A percentile compares a stretch with the other conserved stretches of the same genome.
phyloP scores from a whole-genome alignment of 805 yeast genomes.

The Candida tibetensis region DNA sequence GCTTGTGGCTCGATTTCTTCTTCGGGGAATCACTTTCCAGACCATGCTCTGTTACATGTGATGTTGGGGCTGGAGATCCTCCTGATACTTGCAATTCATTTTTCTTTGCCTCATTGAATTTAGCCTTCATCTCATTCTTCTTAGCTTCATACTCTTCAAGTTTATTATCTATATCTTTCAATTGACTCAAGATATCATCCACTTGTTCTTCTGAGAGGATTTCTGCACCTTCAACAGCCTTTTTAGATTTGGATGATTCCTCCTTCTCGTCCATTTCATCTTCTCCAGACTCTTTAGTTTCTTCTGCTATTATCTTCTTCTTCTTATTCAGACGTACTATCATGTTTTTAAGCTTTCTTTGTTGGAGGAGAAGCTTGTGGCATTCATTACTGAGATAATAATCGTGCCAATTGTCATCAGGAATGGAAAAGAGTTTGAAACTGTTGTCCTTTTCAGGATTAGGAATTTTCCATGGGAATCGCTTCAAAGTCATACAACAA shows the following conservation, averaged over 20 bases:
- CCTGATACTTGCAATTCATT: background rate
- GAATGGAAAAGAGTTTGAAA: constrained; percentile 59
- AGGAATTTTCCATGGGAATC: constrained; percentile 89
- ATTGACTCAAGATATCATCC: constrained; percentile 30
- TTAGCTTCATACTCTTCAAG: constrained; percentile 36
- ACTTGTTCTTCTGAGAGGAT: constrained; percentile 31
- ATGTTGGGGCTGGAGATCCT: background rate
- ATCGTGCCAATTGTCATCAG: constrained; percentile 76
- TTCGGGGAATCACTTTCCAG: constrained; percentile 19
- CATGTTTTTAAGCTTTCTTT: constrained; percentile 53
- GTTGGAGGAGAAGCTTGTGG: constrained; percentile 61
- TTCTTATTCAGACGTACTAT: constrained; percentile 42
- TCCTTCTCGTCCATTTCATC: constrained; percentile 3
- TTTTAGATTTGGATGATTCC: constrained; percentile 15
- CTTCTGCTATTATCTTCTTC: constrained; percentile 25
- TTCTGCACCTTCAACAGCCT: constrained; percentile 21
- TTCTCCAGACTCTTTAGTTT: constrained; percentile 6
- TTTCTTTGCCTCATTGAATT: constrained; percentile 22
- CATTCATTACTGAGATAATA: constrained; percentile 68
- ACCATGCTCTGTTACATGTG: background rate
- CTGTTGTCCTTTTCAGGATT: constrained; percentile 58
- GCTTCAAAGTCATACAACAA: constrained; percentile 81
- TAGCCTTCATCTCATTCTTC: constrained; percentile 34
- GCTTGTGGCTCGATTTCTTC: constrained; percentile 44
- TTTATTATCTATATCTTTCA: constrained; percentile 35